These are phyloP conservation scores for Colletotrichum spaethianum DNA, from an alignment of 2,329 filamentous ascomycete species.

Conservation along the genomic window DNA sequence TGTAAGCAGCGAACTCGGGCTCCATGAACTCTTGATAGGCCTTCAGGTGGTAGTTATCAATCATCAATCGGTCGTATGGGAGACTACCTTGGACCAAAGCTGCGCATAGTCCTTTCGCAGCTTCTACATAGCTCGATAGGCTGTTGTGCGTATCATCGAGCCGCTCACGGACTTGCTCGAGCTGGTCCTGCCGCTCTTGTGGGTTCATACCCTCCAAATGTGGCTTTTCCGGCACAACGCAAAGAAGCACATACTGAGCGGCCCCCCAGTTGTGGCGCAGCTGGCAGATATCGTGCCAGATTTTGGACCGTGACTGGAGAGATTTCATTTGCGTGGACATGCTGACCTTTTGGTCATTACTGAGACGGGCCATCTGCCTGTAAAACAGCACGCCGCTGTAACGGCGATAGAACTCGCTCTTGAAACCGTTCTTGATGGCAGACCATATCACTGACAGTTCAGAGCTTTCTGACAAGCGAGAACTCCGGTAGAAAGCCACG, in stretches of 20 bases:
- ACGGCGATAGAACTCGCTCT: constrained; percentile 22
- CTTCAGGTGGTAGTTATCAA: constrained; percentile 14
- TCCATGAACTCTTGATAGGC: background rate
- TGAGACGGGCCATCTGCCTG: background rate
- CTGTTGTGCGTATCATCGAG: background rate
- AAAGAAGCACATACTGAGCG: constrained; percentile 10
- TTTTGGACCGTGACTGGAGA: background rate
- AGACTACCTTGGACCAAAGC: constrained; percentile 2
- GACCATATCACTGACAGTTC: constrained; percentile 20
- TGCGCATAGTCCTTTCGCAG: background rate
- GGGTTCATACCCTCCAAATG: background rate
- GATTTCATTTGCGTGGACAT: background rate
- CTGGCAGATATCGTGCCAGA: constrained; percentile 16
- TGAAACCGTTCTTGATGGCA: background rate
- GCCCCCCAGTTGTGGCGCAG: constrained; percentile 1
- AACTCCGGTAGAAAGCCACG: constrained; percentile 3
- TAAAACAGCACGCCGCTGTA: constrained; percentile 19
- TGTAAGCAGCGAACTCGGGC: background rate
- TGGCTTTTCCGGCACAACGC: background rate
- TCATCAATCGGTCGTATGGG: background rate
- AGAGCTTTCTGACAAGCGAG: constrained; percentile 2
- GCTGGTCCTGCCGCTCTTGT: background rate
- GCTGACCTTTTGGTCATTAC: background rate
- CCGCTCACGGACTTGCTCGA: background rate
- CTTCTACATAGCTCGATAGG: constrained; percentile 2